Conservation (phyloP, 345 rosid species). For the Eucalyptus urophylla region DNA sequence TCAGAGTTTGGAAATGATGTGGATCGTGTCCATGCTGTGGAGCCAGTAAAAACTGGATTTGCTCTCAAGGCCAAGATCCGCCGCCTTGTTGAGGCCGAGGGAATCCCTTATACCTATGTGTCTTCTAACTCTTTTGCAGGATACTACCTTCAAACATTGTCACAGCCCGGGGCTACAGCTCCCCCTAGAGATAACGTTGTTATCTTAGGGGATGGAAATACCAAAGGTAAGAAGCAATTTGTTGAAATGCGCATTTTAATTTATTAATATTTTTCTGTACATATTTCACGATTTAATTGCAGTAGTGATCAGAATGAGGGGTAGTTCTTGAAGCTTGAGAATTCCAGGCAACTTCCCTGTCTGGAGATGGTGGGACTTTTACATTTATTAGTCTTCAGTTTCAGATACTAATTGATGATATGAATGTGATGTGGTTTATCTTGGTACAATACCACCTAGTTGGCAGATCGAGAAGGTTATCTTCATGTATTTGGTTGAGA, state of each 20-base stretch:
- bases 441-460: not conserved
- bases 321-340: not conserved
- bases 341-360: not conserved
- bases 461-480: not conserved
- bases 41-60: not conserved
- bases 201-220: not conserved
- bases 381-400: not conserved
- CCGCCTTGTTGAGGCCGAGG: not conserved
- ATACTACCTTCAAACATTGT: not conserved
- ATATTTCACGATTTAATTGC: not conserved
- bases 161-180: not conserved
- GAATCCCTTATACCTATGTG: not conserved
- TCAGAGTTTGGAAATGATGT: not conserved
- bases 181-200: not conserved
- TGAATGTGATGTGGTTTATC: not conserved
- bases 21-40: not conserved
- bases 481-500: not conserved
- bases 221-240: not conserved
- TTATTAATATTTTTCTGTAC: not conserved
- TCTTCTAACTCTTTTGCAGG: not conserved
- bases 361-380: not conserved
- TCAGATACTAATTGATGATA: not conserved
- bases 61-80: not conserved
- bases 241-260: not conserved
- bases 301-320: not conserved